Percentiles rank a stretch among this genome's conserved stretches.
Conservation (phyloP, 768 basidiomycete genomes). For the Pleurotus djamor region DNA sequence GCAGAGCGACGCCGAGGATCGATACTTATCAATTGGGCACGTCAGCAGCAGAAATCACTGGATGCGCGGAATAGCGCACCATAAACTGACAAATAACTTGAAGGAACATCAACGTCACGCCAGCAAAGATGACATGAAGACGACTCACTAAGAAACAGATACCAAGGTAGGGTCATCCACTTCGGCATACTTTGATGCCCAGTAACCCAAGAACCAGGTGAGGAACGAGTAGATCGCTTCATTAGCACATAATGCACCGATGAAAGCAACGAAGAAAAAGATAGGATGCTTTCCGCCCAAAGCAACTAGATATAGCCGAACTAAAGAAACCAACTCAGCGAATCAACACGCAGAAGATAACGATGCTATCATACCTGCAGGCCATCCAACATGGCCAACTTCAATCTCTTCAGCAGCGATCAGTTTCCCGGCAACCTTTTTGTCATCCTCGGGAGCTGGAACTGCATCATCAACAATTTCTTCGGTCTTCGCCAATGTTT, state of each 20-base stretch:
- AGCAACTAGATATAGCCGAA: slow-evolving; percentile 20
- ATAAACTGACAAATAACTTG: background rate
- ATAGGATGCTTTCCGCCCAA: slow-evolving; percentile 17
- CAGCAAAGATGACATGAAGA: slow-evolving; percentile 14
- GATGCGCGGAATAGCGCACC: background rate
- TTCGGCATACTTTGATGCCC: slow-evolving; percentile 16
- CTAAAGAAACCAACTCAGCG: slow-evolving; percentile 8
- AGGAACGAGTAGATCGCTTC: slow-evolving; percentile 12
- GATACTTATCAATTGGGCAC: slow-evolving; percentile 12
- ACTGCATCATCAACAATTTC: slow-evolving; percentile 16
- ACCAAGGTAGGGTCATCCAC: slow-evolving; percentile 14
- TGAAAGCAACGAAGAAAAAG: slow-evolving; percentile 17
- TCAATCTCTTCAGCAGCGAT: slow-evolving; percentile 48
- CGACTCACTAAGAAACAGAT: slow-evolving; percentile 16
- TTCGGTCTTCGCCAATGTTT: slow-evolving; percentile 13
- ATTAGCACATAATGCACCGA: slow-evolving; percentile 10
- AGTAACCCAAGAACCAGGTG: slow-evolving; percentile 22
- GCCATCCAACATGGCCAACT: slow-evolving; percentile 44
- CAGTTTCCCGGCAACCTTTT: slow-evolving; percentile 39
- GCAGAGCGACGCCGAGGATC: slow-evolving; percentile 17
- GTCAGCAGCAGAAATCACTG: background rate
- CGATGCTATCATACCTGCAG: background rate
- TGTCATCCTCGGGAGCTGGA: slow-evolving; percentile 9
- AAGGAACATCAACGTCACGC: background rate
- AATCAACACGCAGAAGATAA: background rate